phyloP scores from a whole-genome alignment of 257 asterid genomes.

The Schizonepeta tenuifolia region DNA sequence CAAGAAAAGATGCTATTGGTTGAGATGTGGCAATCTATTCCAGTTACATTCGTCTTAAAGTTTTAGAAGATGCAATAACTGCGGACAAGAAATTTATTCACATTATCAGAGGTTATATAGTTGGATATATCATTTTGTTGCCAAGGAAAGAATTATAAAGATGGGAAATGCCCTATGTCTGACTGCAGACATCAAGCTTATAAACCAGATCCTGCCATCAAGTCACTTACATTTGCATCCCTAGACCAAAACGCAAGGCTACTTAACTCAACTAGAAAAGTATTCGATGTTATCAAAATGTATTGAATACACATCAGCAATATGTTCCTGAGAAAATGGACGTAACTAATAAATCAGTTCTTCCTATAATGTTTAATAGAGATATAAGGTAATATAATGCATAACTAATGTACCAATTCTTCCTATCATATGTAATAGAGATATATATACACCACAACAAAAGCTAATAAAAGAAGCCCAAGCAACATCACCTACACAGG shows the following conservation, averaged over 20 bases:
- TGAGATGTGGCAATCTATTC: conserved; percentile 10
- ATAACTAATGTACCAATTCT: background rate
- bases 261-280: conserved; percentile 13
- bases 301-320: background rate
- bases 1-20: background rate
- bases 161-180: background rate
- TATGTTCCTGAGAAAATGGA: background rate
- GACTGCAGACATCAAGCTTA: conserved; percentile 1
- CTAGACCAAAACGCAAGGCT: background rate
- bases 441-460: background rate
- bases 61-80: background rate
- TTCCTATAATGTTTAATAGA: background rate
- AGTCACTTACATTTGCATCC: conserved; percentile 12
- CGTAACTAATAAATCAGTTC: background rate
- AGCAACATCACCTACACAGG: background rate
- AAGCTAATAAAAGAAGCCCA: background rate
- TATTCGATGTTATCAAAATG: background rate
- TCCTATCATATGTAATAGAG: background rate
- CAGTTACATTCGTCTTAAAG: background rate
- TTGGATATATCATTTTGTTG: conserved; percentile 5
- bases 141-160: background rate
- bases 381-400: background rate
- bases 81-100: background rate
- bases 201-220: conserved; percentile 7
- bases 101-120: conserved; percentile 4